Evolutionary conservation across 352 stramenopile species (phyloP).

Genomic region (Globisporangium yorkense): DNA sequence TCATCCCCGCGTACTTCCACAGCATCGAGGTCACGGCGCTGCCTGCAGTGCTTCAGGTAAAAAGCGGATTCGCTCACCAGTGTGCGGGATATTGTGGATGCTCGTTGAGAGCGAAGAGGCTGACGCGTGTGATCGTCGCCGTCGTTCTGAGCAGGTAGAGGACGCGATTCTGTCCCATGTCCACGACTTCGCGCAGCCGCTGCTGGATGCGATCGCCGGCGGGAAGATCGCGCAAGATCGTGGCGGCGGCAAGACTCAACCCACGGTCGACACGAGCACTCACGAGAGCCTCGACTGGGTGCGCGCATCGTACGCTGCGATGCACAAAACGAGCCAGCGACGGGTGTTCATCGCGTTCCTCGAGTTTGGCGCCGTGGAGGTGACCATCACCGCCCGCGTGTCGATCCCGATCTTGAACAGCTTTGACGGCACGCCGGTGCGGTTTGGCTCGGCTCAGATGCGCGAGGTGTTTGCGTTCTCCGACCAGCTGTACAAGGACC

Average conservation of each 20-base stretch:
- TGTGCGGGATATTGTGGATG: neutral
- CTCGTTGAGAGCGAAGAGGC: neutral
- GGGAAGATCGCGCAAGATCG: neutral
- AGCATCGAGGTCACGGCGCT: slow-evolving; percentile 52
- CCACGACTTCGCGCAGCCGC: slow-evolving; percentile 35
- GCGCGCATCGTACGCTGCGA: slow-evolving; percentile 10
- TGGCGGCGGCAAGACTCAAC: neutral
- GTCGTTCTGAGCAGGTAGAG: slow-evolving; percentile 32
- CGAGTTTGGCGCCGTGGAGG: slow-evolving; percentile 41
- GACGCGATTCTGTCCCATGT: slow-evolving; percentile 45
- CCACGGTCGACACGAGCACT: neutral
- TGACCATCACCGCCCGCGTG: slow-evolving; percentile 74
- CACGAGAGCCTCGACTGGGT: slow-evolving; percentile 3
- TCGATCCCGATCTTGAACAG: slow-evolving; percentile 76
- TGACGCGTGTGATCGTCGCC: neutral
- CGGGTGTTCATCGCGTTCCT: slow-evolving; percentile 64
- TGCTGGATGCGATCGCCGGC: slow-evolving; percentile 27
- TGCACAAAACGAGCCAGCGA: slow-evolving; percentile 32
- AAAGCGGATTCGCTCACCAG: neutral
- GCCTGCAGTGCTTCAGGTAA: slow-evolving; percentile 65
- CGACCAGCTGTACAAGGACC: slow-evolving; percentile 76
- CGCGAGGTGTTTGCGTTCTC: slow-evolving; percentile 66
- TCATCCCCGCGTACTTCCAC: slow-evolving; percentile 62
- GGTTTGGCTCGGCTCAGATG: slow-evolving; percentile 49
- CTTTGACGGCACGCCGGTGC: slow-evolving; percentile 70